Base-by-base conservation (phyloP, 495 filamentous ascomycete species). In the Acidiella bohemica region DNA sequence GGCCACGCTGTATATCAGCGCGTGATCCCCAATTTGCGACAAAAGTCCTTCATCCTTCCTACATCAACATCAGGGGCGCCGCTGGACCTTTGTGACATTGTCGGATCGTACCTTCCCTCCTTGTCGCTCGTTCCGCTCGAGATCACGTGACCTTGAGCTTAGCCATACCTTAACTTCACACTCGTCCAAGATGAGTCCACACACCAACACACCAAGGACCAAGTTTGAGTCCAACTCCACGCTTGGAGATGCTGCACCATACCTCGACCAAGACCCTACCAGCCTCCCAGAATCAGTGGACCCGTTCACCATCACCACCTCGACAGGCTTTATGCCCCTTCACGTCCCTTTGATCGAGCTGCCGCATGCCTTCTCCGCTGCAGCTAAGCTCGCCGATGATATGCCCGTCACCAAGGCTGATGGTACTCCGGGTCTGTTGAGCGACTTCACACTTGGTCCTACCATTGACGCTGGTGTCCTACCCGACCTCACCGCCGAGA, bases 251-350 rank as follows among this genome's bases (percentile, higher is more conserved):
- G 36, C 14, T 7, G 19, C 43, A 7, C 45, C 45, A 5, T 14
- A 42, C 45, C 34, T 49, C 16, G 34, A 44, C 16, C 32, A 23
- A 6, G 46, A 49, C 14, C 40, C 46, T 11, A 16, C 21, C 33
- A 12, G 16, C 2, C 23, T 44, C 1, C 46, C 46, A 3, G 20
- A 25, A 17, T 43, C 40, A 8, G 37, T 68, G 23, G 62, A 69
- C 39, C 76, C 83, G 35, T 94, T 94, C 68, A 87, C 86, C 65
- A 82, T 92, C 47, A 88, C 84, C 33, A 84, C 76, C 2, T 73
- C 76, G 0, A 71, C 81, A 28, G 86, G 86, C 37, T 94, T 94
- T 60, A 66, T 83, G 28, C 77, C 78, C 1, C 67, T 77, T 1
- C 64, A 58, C 42, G 67, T 80, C 39, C 78, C 78, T 28, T 55